These are phyloP conservation scores for Pichia sp. DNA, from an alignment of 1,139 yeast species.

Conservation along the genomic window DNA sequence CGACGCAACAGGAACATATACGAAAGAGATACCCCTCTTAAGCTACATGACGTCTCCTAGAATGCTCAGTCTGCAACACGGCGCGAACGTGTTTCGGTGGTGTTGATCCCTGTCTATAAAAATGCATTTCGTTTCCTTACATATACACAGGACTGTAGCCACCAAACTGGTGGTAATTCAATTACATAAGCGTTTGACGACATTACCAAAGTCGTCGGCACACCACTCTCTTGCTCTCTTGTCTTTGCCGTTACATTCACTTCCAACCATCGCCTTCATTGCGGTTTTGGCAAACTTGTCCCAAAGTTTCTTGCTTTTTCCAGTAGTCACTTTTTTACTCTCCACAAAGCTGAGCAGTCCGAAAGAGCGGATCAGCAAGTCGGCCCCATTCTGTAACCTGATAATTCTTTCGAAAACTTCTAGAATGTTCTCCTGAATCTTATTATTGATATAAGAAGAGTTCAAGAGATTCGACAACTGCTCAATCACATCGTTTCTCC, in stretches of 20 bases:
- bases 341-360: conserved; percentile 54
- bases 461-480: conserved; percentile 56
- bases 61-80: too few species aligned
- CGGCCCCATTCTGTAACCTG: conserved; percentile 56
- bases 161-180: background rate
- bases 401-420: conserved; percentile 49
- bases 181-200: conserved; percentile 34
- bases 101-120: too few species aligned
- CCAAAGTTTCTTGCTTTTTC: conserved; percentile 20
- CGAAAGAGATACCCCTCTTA: too few species aligned
- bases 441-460: conserved; percentile 44
- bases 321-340: conserved; percentile 30
- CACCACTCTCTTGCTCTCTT: conserved; percentile 65
- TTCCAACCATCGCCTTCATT: conserved; percentile 41
- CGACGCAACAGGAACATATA: too few species aligned
- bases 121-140: too few species aligned
- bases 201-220: conserved; percentile 42
- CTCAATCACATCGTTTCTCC: conserved; percentile 56
- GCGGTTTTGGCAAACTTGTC: conserved; percentile 46
- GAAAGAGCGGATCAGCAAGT: conserved; percentile 58
- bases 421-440: conserved; percentile 39
- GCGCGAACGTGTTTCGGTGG: too few species aligned
- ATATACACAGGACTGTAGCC: too few species aligned
- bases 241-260: conserved; percentile 39
- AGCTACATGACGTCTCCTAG: too few species aligned